Evolutionary conservation across 1,284 basidiomycete genomes (phyloP), one percentile per base, ranked within the genome.

Genomic region (Trametes hirsuta): DNA sequence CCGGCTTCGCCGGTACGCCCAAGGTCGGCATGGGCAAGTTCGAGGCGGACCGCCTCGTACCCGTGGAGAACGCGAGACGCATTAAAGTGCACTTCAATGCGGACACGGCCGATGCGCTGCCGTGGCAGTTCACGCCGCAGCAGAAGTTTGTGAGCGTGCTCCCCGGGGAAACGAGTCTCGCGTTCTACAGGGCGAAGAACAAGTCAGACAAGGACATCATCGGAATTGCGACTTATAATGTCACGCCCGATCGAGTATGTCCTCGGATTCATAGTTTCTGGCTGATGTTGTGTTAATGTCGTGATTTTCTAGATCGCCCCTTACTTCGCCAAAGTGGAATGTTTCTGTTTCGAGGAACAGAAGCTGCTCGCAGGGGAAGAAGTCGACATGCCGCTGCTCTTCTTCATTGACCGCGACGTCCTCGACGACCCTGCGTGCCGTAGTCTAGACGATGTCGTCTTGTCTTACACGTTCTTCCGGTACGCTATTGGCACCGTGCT

Each of bases 281-380:
- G n/a, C 15, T 6, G 52, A n/a, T 58, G 11, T 25, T 35, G 47
- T 41, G n/a, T 10, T 21, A n/a, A 14, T 30, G 37, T 54, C 53
- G 55, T 10, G 6, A 6, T 10, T n/a, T 14, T 15, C 5, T 71
- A 98, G 94, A 87, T 98, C 67, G 97, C 97, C 6, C 95, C 97
- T 0, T 99, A 98, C 76, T 99, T 99, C 73, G 94, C 96, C 58
- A 99, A 99, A 79, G 95, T 99, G 8, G 97, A 99, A 76, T 99
- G 97, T 69, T 99, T 99, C 81, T 99, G 97, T 77, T 99, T 99
- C 69, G 97, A 99, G 75, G 97, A 99, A 74, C 97, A 99, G 76
- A 93, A 91, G 69, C 84, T 99, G 18, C 80, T 98, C 22, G 96
- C 97, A 0, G 91, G 92, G 22, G 97, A 99, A 77, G 96, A 98